Evolutionary conservation across 805 yeast species (phyloP).

Genomic region (Yarrowia porcina): DNA sequence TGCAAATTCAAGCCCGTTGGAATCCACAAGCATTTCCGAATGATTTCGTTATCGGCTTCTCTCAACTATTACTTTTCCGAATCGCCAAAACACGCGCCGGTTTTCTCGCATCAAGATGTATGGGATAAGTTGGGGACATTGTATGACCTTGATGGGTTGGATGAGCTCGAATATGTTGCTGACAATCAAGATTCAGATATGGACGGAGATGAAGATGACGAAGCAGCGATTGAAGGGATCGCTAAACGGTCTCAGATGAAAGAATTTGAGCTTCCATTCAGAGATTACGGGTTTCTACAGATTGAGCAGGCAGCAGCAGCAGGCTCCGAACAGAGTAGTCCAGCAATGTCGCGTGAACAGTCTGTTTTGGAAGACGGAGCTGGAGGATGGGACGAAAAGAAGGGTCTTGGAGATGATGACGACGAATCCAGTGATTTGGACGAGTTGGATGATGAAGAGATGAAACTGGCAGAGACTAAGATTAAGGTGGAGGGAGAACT

Average conservation of each 20-base stretch:
- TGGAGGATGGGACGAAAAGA: neutral
- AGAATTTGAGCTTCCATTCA: slow-evolving; percentile 13
- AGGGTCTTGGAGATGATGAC: neutral
- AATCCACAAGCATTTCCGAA: slow-evolving; percentile 39
- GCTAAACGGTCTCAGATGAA: slow-evolving; percentile 16
- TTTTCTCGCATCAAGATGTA: slow-evolving; percentile 47
- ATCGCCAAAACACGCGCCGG: slow-evolving; percentile 34
- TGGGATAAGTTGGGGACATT: slow-evolving; percentile 54
- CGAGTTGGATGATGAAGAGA: slow-evolving; percentile 17
- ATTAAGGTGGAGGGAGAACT: slow-evolving; percentile 4
- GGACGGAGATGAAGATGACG: slow-evolving; percentile 19
- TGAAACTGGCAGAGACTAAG: slow-evolving; percentile 4
- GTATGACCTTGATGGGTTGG: slow-evolving; percentile 59
- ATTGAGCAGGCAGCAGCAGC: neutral
- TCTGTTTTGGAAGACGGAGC: neutral
- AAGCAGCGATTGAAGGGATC: slow-evolving; percentile 20
- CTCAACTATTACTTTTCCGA: slow-evolving; percentile 34
- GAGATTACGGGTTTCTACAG: slow-evolving; percentile 15
- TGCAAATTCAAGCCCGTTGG: slow-evolving; percentile 73
- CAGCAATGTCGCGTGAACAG: neutral
- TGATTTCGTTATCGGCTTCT: slow-evolving; percentile 36
- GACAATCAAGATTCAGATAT: slow-evolving; percentile 5
- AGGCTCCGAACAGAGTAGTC: neutral
- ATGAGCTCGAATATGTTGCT: slow-evolving; percentile 44
- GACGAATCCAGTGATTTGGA: slow-evolving; percentile 11